These are phyloP conservation scores for Arthrobotrys sphaeroides DNA, from an alignment of 2,329 filamentous ascomycete species.

Conservation along the genomic window DNA sequence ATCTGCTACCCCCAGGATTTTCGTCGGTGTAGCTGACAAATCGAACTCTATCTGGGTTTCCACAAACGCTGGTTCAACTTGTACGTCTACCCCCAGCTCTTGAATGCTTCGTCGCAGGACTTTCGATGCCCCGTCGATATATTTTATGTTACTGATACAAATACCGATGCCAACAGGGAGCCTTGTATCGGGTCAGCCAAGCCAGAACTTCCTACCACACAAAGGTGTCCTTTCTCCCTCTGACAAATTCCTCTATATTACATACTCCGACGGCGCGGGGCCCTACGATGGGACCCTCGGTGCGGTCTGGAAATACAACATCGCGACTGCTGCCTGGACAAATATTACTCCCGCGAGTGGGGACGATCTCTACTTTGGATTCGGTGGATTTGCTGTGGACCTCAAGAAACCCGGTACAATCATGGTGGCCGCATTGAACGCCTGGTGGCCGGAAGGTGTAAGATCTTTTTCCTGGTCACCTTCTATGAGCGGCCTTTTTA, in stretches of 20 bases:
- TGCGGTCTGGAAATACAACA: constrained; percentile 68
- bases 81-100: constrained; percentile 56
- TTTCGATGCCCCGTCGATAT: too few species aligned
- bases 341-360: constrained; percentile 67
- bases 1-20: constrained; percentile 68
- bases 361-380: constrained; percentile 63
- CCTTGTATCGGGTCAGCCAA: constrained; percentile 65
- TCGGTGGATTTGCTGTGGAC: constrained; percentile 68
- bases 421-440: constrained; percentile 69
- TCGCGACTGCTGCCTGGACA: constrained; percentile 65
- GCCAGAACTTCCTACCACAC: constrained; percentile 66
- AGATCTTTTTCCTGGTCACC: too few species aligned
- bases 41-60: constrained; percentile 67
- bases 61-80: constrained; percentile 67
- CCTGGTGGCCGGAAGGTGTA: constrained; percentile 70
- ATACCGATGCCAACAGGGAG: constrained; percentile 58
- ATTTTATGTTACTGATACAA: not conserved
- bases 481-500: not conserved
- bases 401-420: constrained; percentile 68
- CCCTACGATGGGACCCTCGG: constrained; percentile 69
- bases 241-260: constrained; percentile 68
- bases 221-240: constrained; percentile 66
- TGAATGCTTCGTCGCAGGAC: not conserved
- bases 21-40: constrained; percentile 67
- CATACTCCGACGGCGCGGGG: constrained; percentile 68